Evolutionary conservation across 179 eudicot species (phyloP).

Genomic region (Actinidia chinensis): DNA sequence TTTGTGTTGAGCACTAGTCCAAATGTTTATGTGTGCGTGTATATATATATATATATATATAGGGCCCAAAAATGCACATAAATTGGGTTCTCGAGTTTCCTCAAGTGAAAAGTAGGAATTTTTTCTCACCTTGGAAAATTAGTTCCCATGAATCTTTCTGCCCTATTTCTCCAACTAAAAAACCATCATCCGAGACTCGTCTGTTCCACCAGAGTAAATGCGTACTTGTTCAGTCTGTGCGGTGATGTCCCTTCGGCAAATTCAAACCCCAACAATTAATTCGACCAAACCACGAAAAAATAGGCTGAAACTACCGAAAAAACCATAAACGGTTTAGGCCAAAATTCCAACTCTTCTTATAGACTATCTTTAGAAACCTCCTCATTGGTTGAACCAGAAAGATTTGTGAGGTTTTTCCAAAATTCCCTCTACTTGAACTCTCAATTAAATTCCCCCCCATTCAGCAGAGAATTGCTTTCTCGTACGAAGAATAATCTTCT

Average conservation of each 20-base stretch:
- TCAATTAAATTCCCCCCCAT: slow-evolving; percentile 41
- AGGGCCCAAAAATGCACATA: not conserved
- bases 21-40: not conserved
- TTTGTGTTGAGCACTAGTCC: no score
- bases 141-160: slow-evolving; percentile 87
- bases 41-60: not conserved
- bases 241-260: slow-evolving; percentile 63
- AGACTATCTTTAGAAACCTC: slow-evolving; percentile 40
- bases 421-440: slow-evolving; percentile 24
- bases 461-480: slow-evolving; percentile 65
- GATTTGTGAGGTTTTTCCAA: slow-evolving; percentile 10
- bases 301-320: not conserved
- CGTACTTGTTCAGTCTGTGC: slow-evolving; percentile 68
- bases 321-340: no score
- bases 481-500: slow-evolving; percentile 57
- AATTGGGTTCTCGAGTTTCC: not conserved
- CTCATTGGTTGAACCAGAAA: slow-evolving; percentile 62
- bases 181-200: slow-evolving; percentile 73
- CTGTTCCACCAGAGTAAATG: slow-evolving; percentile 39
- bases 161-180: slow-evolving; percentile 94
- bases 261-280: not conserved
- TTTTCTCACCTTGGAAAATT: slow-evolving; percentile 70
- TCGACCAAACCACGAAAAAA: not conserved
- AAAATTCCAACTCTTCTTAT: slow-evolving; percentile 70
- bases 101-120: not conserved